Evolutionary conservation across 768 basidiomycete species (phyloP).

Genomic region (Tricholoma bakamatsutake): DNA sequence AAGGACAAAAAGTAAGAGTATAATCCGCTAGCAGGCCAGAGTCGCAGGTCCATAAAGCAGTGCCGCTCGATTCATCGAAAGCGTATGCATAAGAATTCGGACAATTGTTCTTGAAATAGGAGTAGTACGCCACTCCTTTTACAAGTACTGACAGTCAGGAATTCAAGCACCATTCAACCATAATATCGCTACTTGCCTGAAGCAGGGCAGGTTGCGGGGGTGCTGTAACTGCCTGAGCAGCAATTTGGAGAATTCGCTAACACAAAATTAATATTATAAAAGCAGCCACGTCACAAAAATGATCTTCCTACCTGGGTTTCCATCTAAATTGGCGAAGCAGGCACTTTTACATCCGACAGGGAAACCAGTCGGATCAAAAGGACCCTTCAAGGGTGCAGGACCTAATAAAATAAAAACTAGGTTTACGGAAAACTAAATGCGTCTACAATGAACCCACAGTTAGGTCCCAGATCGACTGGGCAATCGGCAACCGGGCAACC

Average conservation of each 20-base stretch:
- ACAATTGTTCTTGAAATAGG: constrained; percentile 23
- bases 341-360: constrained; percentile 51
- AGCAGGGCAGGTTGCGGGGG: constrained; percentile 29
- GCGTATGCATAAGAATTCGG: constrained; percentile 37
- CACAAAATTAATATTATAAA: too few species aligned
- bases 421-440: not conserved
- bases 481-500: constrained; percentile 45
- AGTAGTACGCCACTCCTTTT: constrained; percentile 19
- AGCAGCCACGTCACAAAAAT: too few species aligned
- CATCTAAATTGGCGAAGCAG: constrained; percentile 32
- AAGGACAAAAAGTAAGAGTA: constrained; percentile 26
- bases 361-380: constrained; percentile 39
- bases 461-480: constrained; percentile 47
- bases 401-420: constrained; percentile 16
- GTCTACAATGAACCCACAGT: constrained; percentile 27
- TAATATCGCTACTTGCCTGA: constrained; percentile 18
- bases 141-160: not conserved
- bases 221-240: constrained; percentile 28
- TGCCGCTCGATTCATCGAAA: constrained; percentile 39
- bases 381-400: constrained; percentile 40
- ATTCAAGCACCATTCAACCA: constrained; percentile 1
- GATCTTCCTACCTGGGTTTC: constrained; percentile 16
- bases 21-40: constrained; percentile 23
- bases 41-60: constrained; percentile 39
- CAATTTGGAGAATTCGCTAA: constrained; percentile 29